Evolutionary conservation across 1,284 basidiomycete genomes (phyloP).

Genomic region (Boletus chippewaensis): DNA sequence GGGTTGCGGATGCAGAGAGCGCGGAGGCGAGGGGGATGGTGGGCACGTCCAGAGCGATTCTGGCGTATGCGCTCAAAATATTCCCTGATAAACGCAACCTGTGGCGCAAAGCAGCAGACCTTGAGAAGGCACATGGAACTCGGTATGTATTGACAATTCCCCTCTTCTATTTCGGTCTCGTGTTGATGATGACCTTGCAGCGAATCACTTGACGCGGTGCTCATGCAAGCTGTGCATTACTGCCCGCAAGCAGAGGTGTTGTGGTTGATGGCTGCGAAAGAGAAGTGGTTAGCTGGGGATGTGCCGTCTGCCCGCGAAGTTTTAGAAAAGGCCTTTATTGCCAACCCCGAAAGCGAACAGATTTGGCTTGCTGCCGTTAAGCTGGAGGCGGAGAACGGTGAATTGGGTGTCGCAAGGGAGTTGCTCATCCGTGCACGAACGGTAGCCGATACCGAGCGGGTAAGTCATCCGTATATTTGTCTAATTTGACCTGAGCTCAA

Average conservation of each 20-base stretch:
- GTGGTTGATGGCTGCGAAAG: constrained; percentile 97
- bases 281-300: constrained; percentile 87
- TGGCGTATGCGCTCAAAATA: constrained; percentile 87
- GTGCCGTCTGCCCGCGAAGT: constrained; percentile 83
- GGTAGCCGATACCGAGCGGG: constrained; percentile 87
- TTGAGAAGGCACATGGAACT: constrained; percentile 87
- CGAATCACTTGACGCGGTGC: constrained; percentile 76
- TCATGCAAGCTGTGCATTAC: constrained; percentile 77
- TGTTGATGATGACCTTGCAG: constrained; percentile 32
- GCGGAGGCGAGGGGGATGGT: constrained; percentile 72
- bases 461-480: constrained; percentile 35
- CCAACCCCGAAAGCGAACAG: constrained; percentile 93
- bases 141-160: constrained; percentile 37
- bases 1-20: constrained; percentile 87
- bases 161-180: background rate
- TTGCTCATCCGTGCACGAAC: constrained; percentile 83
- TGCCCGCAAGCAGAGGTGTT: constrained; percentile 93
- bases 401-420: constrained; percentile 79
- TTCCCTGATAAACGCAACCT: constrained; percentile 80
- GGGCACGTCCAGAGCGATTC: constrained; percentile 79
- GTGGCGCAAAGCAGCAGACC: constrained; percentile 87
- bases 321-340: constrained; percentile 85
- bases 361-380: constrained; percentile 98
- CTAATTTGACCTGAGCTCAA: background rate
- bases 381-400: constrained; percentile 90